Evolutionary conservation across 495 filamentous ascomycete genomes (phyloP), one percentile per base, ranked within the genome.

Genomic region (Hypoxylon lienhwacheense): DNA sequence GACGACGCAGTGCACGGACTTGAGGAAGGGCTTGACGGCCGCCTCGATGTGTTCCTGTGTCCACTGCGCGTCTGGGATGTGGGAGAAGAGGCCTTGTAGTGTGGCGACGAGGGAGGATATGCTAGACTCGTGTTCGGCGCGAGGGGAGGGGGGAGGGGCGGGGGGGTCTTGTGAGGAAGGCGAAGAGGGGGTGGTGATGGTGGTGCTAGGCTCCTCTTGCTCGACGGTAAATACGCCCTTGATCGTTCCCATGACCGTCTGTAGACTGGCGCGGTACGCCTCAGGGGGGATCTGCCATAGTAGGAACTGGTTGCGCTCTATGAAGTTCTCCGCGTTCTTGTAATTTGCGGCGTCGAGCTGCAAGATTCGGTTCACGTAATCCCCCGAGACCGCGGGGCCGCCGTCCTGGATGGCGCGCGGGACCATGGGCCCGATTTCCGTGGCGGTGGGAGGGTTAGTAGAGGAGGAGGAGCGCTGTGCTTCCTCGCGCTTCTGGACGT

Each of bases 331-430:
- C 0, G 84, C 72, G 5, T 64, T 81, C 12, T 73, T 79, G 66
- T 83, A 92, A 46, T 81, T 83, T 37, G 80, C 74, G n/a, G 78
- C 70, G 63, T 89, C 85, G 4, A 77, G 69, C 12, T 72, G 68
- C 20, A 92, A 65, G 29, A 95, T 66, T 1, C 69, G 62, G 7
- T 68, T 55, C 21, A 90, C 37, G 48, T 77, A 79, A 15, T 56
- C 48, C 40, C 45, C 41, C 19, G 54, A 61, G 4, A 61, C 11
- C 4, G 17, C 20, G 2, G 19, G n/a, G n/a, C 11, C 32, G 24
- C 17, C 11, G 56, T 5, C 54, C 39, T 15, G 61, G 15, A 21
- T 53, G 19, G 44, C 24, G 37, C n/a, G 36, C 40, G 55, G 42
- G 7, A 47, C 47, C 35, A 50, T 37, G 33, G 41, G 50, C 45